A percentile compares a stretch with the other conserved stretches of the same genome.
phyloP scores from a whole-genome alignment of 2,329 filamentous ascomycete species.

The Trichoderma simmonsii region DNA sequence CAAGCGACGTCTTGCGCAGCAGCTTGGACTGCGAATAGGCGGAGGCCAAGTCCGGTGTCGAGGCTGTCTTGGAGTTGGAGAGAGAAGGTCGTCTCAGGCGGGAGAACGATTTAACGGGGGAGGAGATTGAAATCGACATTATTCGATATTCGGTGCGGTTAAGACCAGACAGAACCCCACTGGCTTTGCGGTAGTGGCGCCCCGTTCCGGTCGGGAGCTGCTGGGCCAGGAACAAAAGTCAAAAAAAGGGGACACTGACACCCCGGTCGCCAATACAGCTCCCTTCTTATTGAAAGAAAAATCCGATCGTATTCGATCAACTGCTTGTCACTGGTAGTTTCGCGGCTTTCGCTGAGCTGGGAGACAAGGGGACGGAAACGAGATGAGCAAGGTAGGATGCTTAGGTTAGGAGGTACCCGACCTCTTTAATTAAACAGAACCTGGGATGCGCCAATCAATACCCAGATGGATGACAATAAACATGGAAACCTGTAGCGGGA shows the following conservation, averaged over 20 bases:
- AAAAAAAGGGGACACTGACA: background rate
- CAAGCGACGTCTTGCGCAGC: slow-evolving; percentile 68
- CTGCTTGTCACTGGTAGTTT: background rate
- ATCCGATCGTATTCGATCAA: background rate
- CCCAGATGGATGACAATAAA: background rate
- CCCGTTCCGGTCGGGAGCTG: background rate
- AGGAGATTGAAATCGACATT: background rate
- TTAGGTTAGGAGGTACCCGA: background rate
- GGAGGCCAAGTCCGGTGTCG: slow-evolving; percentile 57
- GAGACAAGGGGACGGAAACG: slow-evolving; percentile 3
- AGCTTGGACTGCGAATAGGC: slow-evolving; percentile 51
- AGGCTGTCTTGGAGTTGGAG: slow-evolving; percentile 43
- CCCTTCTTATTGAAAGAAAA: background rate
- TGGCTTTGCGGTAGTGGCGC: background rate
- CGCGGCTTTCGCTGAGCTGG: background rate
- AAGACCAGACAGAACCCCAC: background rate
- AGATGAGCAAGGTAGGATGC: background rate
- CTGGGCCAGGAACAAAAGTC: background rate
- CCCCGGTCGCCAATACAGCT: background rate
- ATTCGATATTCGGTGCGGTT: background rate
- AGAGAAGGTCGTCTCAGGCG: slow-evolving; percentile 41
- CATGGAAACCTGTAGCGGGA: background rate
- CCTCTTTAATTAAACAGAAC: background rate
- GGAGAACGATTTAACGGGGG: slow-evolving; percentile 23
- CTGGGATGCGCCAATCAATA: background rate